phyloP scores from a whole-genome alignment of 2,329 filamentous ascomycete genomes.

The Tolypocladium amazonense region DNA sequence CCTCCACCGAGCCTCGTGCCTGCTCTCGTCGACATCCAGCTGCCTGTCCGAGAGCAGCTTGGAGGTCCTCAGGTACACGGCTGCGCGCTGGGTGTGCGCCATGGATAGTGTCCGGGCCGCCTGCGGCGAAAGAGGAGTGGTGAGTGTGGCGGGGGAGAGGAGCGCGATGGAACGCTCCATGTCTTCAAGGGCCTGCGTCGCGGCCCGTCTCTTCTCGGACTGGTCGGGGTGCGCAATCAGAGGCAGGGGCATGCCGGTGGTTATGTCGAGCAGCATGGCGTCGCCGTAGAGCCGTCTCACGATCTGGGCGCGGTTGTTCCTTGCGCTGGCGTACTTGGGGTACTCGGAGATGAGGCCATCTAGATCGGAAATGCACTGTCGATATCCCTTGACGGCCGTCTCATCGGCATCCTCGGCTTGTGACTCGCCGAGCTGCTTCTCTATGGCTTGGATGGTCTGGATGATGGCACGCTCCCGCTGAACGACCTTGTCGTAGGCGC shows the following conservation, averaged over 20 bases:
- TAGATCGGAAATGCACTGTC: conserved; percentile 35
- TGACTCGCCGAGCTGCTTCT: conserved; percentile 38
- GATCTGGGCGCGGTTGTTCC: conserved; percentile 66
- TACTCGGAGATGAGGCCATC: conserved; percentile 43
- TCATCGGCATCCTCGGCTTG: conserved; percentile 24
- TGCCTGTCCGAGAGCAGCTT: conserved; percentile 32
- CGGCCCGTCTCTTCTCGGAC: conserved; percentile 27
- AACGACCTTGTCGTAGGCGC: conserved; percentile 39
- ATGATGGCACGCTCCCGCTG: conserved; percentile 43
- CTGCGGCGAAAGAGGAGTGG: conserved; percentile 48
- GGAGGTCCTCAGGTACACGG: conserved; percentile 49
- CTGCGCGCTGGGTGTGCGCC: conserved; percentile 62
- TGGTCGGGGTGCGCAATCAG: conserved; percentile 27
- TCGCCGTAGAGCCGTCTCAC: conserved; percentile 53
- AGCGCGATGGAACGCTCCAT: conserved; percentile 48
- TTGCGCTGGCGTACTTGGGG: conserved; percentile 60
- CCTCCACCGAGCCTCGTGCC: conserved; percentile 38
- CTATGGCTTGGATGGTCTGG: conserved; percentile 40
- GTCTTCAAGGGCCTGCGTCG: conserved; percentile 35
- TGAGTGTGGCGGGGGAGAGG: conserved; percentile 40
- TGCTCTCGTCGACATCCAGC: conserved; percentile 25
- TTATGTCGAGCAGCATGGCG: conserved; percentile 36
- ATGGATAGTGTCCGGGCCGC: conserved; percentile 56
- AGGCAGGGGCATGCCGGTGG: conserved; percentile 25
- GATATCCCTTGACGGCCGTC: conserved; percentile 32